Percentiles rank a stretch among this genome's conserved stretches.
Conservation (phyloP, 306 rosid genomes). For the Luffa acutangula region DNA sequence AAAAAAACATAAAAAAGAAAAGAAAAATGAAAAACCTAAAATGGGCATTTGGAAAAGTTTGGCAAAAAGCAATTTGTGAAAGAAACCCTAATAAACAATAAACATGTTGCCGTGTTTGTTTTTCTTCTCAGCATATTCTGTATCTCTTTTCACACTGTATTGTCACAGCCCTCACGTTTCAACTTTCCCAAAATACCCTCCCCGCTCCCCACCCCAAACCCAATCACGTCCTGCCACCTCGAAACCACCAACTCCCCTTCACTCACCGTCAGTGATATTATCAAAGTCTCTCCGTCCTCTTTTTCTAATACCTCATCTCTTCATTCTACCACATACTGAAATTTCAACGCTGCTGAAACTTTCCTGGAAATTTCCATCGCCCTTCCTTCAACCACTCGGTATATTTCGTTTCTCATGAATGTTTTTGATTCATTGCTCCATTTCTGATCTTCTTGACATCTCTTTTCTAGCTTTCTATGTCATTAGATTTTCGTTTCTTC, state of each 20-base stretch:
- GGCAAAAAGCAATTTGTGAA: not conserved
- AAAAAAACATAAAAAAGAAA: not conserved
- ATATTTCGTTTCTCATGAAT: not conserved
- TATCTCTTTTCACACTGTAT: not conserved
- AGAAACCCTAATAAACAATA: not conserved
- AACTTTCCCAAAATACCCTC: constrained; percentile 6
- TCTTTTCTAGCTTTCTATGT: not conserved
- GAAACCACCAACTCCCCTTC: not conserved
- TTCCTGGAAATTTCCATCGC: constrained; percentile 1
- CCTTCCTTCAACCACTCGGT: not conserved
- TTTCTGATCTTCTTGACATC: not conserved
- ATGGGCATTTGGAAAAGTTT: not conserved
- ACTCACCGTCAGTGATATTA: not conserved
- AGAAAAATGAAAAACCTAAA: not conserved
- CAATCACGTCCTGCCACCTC: not conserved
- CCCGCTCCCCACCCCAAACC: not conserved
- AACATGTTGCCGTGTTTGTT: not conserved
- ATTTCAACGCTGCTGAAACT: constrained; percentile 19
- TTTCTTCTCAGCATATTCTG: not conserved
- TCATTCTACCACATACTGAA: not conserved
- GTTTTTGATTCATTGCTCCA: not conserved
- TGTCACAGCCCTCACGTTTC: not conserved
- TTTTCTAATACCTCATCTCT: not conserved
- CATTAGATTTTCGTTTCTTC: not conserved
- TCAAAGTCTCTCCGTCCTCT: not conserved